phyloP scores from a whole-genome alignment of 805 yeast genomes.

The Citeromyces matritensis region DNA sequence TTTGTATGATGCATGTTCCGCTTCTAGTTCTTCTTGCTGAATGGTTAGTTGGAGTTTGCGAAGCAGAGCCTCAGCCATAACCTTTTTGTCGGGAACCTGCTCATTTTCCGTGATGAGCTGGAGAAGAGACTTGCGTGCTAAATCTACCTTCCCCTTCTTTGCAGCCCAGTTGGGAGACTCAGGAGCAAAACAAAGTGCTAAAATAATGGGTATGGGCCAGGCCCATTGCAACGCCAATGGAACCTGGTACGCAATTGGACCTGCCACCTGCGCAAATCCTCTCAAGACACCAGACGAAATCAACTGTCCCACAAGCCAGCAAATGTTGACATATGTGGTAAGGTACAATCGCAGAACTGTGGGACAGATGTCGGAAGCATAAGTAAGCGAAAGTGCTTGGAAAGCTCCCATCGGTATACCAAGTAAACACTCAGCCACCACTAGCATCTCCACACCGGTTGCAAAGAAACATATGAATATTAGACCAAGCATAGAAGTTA shows the following conservation, averaged over 20 bases:
- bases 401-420: constrained; percentile 43
- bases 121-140: constrained; percentile 24
- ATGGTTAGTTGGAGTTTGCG: neutral
- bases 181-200: constrained; percentile 31
- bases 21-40: too few species aligned
- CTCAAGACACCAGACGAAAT: constrained; percentile 34
- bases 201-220: constrained; percentile 34
- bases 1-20: constrained; percentile 19
- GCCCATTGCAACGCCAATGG: constrained; percentile 51
- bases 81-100: neutral
- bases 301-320: constrained; percentile 45
- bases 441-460: constrained; percentile 17
- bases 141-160: constrained; percentile 20
- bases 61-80: neutral
- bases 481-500: constrained; percentile 13
- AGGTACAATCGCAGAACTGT: constrained; percentile 30
- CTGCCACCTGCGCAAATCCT: constrained; percentile 3
- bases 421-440: constrained; percentile 24
- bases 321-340: constrained; percentile 31
- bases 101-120: constrained; percentile 11
- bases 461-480: constrained; percentile 27
- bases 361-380: constrained; percentile 47
- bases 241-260: constrained; percentile 13
- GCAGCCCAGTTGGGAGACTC: constrained; percentile 47
- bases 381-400: constrained; percentile 32